Evolutionary conservation across 2,329 filamentous ascomycete species (phyloP).

Genomic region (Talaromyces piceae): DNA sequence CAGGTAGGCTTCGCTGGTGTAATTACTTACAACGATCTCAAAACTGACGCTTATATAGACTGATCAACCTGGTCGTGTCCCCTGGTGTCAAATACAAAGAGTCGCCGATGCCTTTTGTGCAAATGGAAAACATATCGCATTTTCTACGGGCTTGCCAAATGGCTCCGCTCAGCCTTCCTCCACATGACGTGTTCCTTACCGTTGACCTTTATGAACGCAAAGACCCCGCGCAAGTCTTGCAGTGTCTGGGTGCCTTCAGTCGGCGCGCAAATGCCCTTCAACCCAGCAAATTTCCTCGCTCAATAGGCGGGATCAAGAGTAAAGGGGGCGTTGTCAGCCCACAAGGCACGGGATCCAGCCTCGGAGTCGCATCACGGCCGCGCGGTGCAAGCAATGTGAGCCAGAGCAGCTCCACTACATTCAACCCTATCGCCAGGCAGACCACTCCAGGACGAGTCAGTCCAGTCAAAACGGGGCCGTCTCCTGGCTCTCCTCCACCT

Average conservation of each 20-base stretch:
- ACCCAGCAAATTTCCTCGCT: constrained; percentile 63
- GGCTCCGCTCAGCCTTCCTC: constrained; percentile 75
- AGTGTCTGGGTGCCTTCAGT: constrained; percentile 88
- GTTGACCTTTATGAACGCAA: constrained; percentile 95
- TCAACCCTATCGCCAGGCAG: constrained; percentile 33
- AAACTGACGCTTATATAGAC: constrained; percentile 42
- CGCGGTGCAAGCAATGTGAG: constrained; percentile 22
- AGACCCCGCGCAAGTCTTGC: constrained; percentile 90
- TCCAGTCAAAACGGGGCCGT: constrained; percentile 44
- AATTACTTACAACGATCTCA: background rate
- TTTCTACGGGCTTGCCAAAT: constrained; percentile 84
- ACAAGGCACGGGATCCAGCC: constrained; percentile 52
- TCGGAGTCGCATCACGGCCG: constrained; percentile 1
- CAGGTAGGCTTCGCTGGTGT: constrained; percentile 52
- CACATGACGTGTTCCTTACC: constrained; percentile 93
- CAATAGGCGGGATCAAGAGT: constrained; percentile 64
- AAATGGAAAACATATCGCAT: constrained; percentile 99
- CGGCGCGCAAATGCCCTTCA: constrained; percentile 70
- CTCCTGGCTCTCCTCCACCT: constrained; percentile 30
- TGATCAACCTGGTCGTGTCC: constrained; percentile 71
- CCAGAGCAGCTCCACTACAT: constrained; percentile 35
- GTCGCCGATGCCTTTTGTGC: constrained; percentile 93
- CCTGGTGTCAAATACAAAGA: constrained; percentile 83
- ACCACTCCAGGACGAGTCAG: constrained; percentile 47
- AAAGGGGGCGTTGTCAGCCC: constrained; percentile 56